These are phyloP conservation scores for Penicillium sp. DNA, from an alignment of 2,329 filamentous ascomycete species.

Conservation along the genomic window DNA sequence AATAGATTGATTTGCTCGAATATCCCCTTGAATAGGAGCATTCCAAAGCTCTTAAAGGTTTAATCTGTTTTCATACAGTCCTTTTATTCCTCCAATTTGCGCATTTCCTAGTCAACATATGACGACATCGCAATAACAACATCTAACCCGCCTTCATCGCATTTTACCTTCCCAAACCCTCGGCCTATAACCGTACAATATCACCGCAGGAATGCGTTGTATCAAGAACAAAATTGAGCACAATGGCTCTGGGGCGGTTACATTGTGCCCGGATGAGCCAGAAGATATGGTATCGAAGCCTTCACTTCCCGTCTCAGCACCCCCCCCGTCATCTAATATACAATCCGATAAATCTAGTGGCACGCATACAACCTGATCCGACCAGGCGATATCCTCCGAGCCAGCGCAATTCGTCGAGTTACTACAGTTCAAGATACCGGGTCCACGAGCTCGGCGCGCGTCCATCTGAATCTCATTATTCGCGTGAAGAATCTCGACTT, in stretches of 20 bases:
- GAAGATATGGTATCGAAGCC: constrained; percentile 65
- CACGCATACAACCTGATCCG: constrained; percentile 73
- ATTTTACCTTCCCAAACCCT: neutral
- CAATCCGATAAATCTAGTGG: constrained; percentile 53
- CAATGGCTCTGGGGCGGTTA: constrained; percentile 65
- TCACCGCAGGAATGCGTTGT: constrained; percentile 57
- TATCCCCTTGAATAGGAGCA: neutral
- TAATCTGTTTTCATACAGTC: neutral
- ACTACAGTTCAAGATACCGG: constrained; percentile 61
- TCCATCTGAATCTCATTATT: constrained; percentile 65
- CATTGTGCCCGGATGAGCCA: constrained; percentile 68
- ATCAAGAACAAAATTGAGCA: constrained; percentile 67
- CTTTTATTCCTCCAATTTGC: neutral
- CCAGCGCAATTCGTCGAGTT: constrained; percentile 66
- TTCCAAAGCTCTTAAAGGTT: neutral
- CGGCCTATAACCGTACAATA: neutral
- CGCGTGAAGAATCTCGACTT: constrained; percentile 67
- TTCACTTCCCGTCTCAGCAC: neutral
- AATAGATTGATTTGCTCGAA: neutral
- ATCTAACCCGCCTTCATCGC: neutral
- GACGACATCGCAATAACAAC: constrained; percentile 1
- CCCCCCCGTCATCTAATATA: constrained; percentile 9
- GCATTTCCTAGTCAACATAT: neutral
- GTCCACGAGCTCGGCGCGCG: constrained; percentile 61
- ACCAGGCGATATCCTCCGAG: constrained; percentile 63